Percentiles rank a stretch among this genome's conserved stretches.
Conservation (phyloP, 768 basidiomycete genomes). For the Psilocybe tampanensis region DNA sequence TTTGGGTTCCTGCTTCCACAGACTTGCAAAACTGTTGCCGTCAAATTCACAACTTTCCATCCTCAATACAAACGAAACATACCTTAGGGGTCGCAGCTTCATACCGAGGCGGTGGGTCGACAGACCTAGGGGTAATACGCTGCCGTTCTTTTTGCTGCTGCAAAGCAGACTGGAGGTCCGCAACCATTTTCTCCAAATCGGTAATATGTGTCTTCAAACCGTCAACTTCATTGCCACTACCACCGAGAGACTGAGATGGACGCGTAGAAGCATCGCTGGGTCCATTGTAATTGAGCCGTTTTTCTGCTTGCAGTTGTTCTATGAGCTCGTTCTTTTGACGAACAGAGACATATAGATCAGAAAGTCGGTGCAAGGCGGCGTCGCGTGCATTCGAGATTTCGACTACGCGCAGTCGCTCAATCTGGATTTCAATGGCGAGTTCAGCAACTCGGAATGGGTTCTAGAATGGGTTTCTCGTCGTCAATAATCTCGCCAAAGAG, state of each 20-base stretch:
- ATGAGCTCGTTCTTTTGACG: constrained; percentile 60
- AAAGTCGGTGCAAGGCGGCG: constrained; percentile 56
- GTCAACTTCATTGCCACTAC: constrained; percentile 22
- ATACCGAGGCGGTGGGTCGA: constrained; percentile 41
- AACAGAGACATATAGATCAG: constrained; percentile 60
- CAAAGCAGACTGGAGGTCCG: constrained; percentile 39
- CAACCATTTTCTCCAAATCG: constrained; percentile 38
- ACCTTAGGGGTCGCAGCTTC: constrained; percentile 39
- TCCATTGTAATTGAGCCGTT: constrained; percentile 23
- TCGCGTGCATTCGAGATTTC: constrained; percentile 70
- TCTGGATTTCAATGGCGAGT: constrained; percentile 55
- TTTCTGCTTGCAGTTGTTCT: constrained; percentile 45
- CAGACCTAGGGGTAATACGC: constrained; percentile 19
- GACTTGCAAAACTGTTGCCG: neutral
- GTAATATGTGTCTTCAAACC: constrained; percentile 39
- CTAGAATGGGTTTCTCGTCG: constrained; percentile 26
- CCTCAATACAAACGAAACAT: neutral
- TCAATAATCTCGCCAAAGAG: neutral
- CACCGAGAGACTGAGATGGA: constrained; percentile 1
- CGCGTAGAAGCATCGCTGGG: neutral
- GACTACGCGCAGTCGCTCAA: constrained; percentile 50
- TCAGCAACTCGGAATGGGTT: constrained; percentile 51
- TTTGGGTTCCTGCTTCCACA: constrained; percentile 17
- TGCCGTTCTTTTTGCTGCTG: constrained; percentile 30
- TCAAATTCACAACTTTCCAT: neutral